Evolutionary conservation across 495 filamentous ascomycete genomes (phyloP).

Genomic region (Margaritispora aquatica): DNA sequence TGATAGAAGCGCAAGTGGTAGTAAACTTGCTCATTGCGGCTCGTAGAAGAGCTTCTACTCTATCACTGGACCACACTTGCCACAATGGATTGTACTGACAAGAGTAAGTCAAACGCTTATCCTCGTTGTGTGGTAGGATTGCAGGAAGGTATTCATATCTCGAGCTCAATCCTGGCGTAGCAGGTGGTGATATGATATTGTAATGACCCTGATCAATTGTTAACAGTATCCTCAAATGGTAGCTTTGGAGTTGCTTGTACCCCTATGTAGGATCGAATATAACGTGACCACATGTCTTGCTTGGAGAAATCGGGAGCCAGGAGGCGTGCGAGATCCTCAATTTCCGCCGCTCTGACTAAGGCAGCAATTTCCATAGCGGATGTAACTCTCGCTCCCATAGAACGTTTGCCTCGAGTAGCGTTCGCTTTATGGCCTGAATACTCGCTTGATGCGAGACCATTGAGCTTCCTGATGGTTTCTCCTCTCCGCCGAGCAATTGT

Average conservation of each 20-base stretch:
- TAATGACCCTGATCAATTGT: constrained; percentile 27
- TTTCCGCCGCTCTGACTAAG: neutral
- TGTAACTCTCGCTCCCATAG: neutral
- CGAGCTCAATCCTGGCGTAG: constrained; percentile 24
- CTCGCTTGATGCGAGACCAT: neutral
- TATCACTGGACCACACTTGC: constrained; percentile 20
- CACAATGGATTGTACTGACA: constrained; percentile 15
- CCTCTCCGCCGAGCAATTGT: neutral
- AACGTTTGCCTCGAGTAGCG: too few species aligned
- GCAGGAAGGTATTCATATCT: constrained; percentile 28
- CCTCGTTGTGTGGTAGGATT: constrained; percentile 27
- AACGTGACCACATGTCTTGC: neutral
- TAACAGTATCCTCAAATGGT: neutral
- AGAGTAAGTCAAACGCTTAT: constrained; percentile 22
- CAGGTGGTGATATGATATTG: constrained; percentile 33
- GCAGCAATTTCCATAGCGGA: neutral
- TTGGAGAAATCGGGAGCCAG: neutral
- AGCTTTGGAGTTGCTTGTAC: constrained; percentile 4
- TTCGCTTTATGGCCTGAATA: too few species aligned
- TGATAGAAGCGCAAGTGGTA: constrained; percentile 28
- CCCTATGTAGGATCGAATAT: constrained; percentile 4
- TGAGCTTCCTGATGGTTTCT: neutral
- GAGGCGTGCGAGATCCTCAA: neutral
- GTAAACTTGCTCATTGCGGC: constrained; percentile 28
- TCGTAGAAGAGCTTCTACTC: constrained; percentile 18